Percentiles rank a stretch among this genome's conserved stretches.
Evolutionary conservation across 2,329 filamentous ascomycete genomes (phyloP).

Genomic region (Biscogniauxia marginata): DNA sequence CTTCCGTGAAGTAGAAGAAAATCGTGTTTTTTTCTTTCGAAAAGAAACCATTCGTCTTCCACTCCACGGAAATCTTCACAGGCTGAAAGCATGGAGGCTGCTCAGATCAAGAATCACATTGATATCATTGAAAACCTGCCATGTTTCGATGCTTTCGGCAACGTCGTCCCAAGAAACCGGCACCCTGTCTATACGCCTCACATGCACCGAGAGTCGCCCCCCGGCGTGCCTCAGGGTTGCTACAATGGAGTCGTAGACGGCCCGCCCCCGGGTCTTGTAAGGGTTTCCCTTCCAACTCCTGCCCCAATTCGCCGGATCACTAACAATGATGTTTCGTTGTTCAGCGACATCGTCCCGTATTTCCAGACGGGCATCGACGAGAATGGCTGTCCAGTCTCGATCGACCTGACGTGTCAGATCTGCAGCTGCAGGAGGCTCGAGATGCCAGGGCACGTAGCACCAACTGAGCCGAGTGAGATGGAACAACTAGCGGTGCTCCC

Average conservation of each 20-base stretch:
- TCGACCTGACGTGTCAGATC: conserved; percentile 18
- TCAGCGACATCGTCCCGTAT: conserved; percentile 15
- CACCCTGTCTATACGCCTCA: not conserved
- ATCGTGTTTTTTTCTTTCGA: too few relatives aligned
- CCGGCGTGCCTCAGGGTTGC: not conserved
- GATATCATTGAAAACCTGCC: too few relatives aligned
- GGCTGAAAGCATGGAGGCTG: too few relatives aligned
- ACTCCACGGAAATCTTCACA: too few relatives aligned
- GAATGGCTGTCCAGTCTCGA: conserved; percentile 2
- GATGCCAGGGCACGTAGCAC: conserved; percentile 1
- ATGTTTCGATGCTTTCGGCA: not conserved
- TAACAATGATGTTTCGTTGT: conserved; percentile 12
- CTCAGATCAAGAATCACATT: too few relatives aligned
- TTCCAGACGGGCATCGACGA: conserved; percentile 9
- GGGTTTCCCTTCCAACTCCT: not conserved
- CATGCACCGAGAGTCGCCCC: not conserved
- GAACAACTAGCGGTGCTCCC: conserved; percentile 15
- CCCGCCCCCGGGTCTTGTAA: conserved; percentile 14
- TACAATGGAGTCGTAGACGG: not conserved
- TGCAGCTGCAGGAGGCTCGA: conserved; percentile 12
- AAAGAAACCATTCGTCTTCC: too few relatives aligned
- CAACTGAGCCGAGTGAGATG: not conserved
- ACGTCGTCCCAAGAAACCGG: not conserved
- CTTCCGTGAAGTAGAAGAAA: too few relatives aligned
- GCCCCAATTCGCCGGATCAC: not conserved